Conservation (phyloP, 2,329 filamentous ascomycete species). For the Camillea tinctor region DNA sequence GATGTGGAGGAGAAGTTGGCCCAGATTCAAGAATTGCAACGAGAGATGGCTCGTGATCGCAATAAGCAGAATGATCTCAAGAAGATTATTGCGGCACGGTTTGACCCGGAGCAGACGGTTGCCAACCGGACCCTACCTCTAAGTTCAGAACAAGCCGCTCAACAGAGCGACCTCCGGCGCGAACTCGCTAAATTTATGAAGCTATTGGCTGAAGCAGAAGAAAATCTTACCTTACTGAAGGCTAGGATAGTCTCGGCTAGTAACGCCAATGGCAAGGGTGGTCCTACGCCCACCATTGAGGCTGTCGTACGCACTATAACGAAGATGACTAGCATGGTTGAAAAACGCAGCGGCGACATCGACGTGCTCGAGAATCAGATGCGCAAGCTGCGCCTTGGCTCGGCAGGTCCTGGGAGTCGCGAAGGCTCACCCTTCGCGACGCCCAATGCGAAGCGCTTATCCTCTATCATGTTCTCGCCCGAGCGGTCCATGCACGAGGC, state of each 20-base stretch:
- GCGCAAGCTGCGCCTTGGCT: slow-evolving; percentile 63
- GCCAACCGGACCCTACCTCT: slow-evolving; percentile 69
- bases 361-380: slow-evolving; percentile 88
- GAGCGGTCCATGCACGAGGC: slow-evolving; percentile 38
- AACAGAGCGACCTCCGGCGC: slow-evolving; percentile 79
- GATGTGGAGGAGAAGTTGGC: slow-evolving; percentile 68
- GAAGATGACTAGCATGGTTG: slow-evolving; percentile 90
- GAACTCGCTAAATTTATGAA: slow-evolving; percentile 73
- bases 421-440: slow-evolving; percentile 43
- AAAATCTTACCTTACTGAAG: slow-evolving; percentile 74
- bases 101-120: slow-evolving; percentile 66
- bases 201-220: slow-evolving; percentile 74
- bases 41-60: slow-evolving; percentile 69
- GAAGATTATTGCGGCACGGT: slow-evolving; percentile 67
- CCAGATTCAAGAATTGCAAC: slow-evolving; percentile 64
- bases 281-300: slow-evolving; percentile 73
- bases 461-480: slow-evolving; percentile 35
- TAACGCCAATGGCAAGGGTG: slow-evolving; percentile 45
- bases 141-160: slow-evolving; percentile 77
- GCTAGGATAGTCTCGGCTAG: slow-evolving; percentile 68
- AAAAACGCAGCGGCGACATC: slow-evolving; percentile 87
- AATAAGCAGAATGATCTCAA: slow-evolving; percentile 76
- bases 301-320: slow-evolving; percentile 86
- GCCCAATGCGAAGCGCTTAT: slow-evolving; percentile 28
- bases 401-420: slow-evolving; percentile 42